Percentiles rank a stretch among this genome's conserved stretches.
Conservation (phyloP, 768 basidiomycete genomes). For the Rhodotorula babjevae region DNA sequence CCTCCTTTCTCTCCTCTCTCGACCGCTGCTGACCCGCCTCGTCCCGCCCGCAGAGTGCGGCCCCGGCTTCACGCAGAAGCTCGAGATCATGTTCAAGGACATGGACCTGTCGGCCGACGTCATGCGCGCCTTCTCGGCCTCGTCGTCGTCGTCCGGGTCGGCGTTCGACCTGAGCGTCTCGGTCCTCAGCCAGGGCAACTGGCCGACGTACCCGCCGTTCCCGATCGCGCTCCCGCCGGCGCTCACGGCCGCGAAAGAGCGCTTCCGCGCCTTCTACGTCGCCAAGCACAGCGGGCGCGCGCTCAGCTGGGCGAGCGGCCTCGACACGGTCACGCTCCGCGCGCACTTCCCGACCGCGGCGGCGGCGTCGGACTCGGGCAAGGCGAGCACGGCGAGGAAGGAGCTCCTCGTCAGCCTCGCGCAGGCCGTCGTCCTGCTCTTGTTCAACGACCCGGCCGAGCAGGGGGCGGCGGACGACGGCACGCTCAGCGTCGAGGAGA, state of each 20-base stretch:
- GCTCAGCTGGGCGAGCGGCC: slow-evolving; percentile 78
- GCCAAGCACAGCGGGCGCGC: slow-evolving; percentile 67
- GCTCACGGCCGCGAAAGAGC: slow-evolving; percentile 68
- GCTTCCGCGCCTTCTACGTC: slow-evolving; percentile 69
- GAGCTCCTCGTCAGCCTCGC: slow-evolving; percentile 87
- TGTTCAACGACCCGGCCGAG: slow-evolving; percentile 66
- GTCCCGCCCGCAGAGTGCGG: slow-evolving; percentile 65
- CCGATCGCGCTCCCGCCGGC: slow-evolving; percentile 55
- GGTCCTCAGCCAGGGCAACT: slow-evolving; percentile 80
- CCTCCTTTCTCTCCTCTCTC: background rate
- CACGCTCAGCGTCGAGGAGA: slow-evolving; percentile 62
- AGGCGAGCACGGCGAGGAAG: slow-evolving; percentile 52
- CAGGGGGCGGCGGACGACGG: slow-evolving; percentile 32
- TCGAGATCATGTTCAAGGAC: slow-evolving; percentile 80
- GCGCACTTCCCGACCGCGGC: slow-evolving; percentile 56
- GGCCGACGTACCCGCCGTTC: slow-evolving; percentile 56
- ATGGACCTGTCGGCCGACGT: slow-evolving; percentile 59
- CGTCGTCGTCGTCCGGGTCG: slow-evolving; percentile 34
- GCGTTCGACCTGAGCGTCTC: slow-evolving; percentile 61
- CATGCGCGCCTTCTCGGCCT: slow-evolving; percentile 60
- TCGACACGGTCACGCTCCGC: slow-evolving; percentile 73
- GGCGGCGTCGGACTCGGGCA: slow-evolving; percentile 30
- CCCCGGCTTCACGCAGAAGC: slow-evolving; percentile 80
- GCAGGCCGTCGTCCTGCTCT: slow-evolving; percentile 76
- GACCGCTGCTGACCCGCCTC: background rate